phyloP scores from a whole-genome alignment of 2,329 filamentous ascomycete species.

The Fusarium domesticum region DNA sequence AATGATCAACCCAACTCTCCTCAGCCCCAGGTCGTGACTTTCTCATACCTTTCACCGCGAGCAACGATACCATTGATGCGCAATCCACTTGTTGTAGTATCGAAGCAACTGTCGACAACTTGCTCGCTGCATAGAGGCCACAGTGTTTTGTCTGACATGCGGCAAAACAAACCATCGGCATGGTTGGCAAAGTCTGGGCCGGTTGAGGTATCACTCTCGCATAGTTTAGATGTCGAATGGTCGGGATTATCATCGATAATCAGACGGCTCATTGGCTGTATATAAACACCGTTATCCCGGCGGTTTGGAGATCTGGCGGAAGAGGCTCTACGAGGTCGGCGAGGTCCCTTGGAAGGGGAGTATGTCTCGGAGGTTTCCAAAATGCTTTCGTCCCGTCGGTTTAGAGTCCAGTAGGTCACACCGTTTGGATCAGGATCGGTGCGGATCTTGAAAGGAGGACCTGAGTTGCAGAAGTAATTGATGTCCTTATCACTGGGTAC shows the following conservation, averaged over 20 bases:
- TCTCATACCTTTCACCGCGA: not conserved
- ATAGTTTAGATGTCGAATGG: conserved; percentile 3
- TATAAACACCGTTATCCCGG: too few relatives aligned
- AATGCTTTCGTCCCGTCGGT: not conserved
- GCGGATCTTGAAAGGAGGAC: conserved; percentile 8
- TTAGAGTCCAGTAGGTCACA: conserved; percentile 7
- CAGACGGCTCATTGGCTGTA: conserved; percentile 1
- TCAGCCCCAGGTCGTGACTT: not conserved
- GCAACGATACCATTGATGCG: conserved; percentile 1
- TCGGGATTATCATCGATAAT: conserved; percentile 4
- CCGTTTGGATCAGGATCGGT: conserved; percentile 9
- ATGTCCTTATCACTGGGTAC: conserved; percentile 5
- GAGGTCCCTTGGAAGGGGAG: not conserved
- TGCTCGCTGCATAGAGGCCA: conserved; percentile 7
- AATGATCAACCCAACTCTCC: too few relatives aligned
- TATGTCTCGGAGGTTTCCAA: not conserved
- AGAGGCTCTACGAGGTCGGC: not conserved
- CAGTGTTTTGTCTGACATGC: conserved; percentile 14
- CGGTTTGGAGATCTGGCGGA: too few relatives aligned
- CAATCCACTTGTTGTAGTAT: conserved; percentile 2
- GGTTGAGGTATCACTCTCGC: conserved; percentile 5
- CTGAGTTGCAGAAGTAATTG: conserved; percentile 16
- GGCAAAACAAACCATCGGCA: conserved; percentile 10
- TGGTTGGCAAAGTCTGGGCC: conserved; percentile 10
- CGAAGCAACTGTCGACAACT: conserved; percentile 7